These are phyloP conservation scores for Fusarium azukiicola DNA, from an alignment of 2,329 filamentous ascomycete species.

Conservation along the genomic window DNA sequence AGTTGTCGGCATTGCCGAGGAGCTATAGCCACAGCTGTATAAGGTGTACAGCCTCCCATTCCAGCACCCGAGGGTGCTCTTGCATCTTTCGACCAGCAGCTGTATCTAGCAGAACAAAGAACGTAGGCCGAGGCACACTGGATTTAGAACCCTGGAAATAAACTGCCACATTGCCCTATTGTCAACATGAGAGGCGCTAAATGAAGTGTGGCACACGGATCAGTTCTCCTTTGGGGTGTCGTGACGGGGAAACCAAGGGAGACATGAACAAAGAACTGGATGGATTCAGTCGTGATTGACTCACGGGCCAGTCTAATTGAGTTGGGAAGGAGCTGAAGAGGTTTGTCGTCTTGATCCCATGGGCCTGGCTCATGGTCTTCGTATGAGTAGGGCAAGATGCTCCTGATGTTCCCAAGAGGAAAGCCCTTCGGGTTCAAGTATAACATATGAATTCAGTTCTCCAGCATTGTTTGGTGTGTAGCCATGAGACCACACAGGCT, in stretches of 20 bases:
- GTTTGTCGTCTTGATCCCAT: not conserved
- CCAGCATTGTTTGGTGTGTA: not conserved
- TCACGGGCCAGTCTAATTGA: not conserved
- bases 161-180: not conserved
- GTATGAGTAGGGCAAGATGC: not conserved
- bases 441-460: too few species aligned
- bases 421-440: too few species aligned
- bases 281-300: not conserved
- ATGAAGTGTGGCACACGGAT: not conserved
- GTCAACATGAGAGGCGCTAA: not conserved
- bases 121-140: not conserved
- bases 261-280: not conserved
- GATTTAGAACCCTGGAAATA: not conserved
- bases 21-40: not conserved
- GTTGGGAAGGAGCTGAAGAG: not conserved
- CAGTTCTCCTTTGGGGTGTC: not conserved
- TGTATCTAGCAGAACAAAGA: constrained; percentile 5
- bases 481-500: not conserved
- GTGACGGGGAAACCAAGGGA: not conserved
- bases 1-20: not conserved
- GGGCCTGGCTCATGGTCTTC: not conserved
- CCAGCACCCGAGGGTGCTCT: not conserved
- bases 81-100: not conserved
- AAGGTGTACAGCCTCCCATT: too few species aligned
- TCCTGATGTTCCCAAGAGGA: too few species aligned